phyloP scores from a whole-genome alignment of 331 rosid genomes.

The Phaseolus coccineus region DNA sequence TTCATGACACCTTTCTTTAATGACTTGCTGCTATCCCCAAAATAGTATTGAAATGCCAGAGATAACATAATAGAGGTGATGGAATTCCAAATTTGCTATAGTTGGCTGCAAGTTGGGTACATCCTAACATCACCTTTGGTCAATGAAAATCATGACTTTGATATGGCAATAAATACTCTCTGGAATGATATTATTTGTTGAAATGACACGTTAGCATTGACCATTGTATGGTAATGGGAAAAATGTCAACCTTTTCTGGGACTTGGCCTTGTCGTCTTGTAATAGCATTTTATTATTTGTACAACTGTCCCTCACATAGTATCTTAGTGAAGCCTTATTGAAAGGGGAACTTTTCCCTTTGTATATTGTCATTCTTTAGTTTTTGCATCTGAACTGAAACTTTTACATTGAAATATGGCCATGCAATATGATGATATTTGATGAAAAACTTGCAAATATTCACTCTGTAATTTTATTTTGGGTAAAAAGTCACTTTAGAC shows the following conservation, averaged over 20 bases:
- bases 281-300: neutral
- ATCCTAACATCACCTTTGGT: constrained; percentile 78
- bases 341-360: neutral
- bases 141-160: constrained; percentile 86
- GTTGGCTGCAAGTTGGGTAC: constrained; percentile 66
- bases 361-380: neutral
- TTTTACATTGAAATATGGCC: too few species aligned
- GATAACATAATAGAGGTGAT: neutral
- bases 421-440: neutral
- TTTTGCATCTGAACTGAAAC: neutral
- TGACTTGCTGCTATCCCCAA: neutral
- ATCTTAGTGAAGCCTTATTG: neutral
- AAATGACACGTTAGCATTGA: constrained; percentile 63
- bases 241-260: constrained; percentile 27
- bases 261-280: neutral
- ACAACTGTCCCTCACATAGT: neutral
- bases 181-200: constrained; percentile 81
- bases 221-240: neutral
- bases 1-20: constrained; percentile 7
- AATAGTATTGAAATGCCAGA: neutral
- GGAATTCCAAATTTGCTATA: constrained; percentile 31
- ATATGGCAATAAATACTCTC: constrained; percentile 76
- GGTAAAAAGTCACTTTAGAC: too few species aligned
- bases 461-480: neutral
- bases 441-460: neutral